Evolutionary conservation across 2,329 filamentous ascomycete genomes (phyloP).

Genomic region (Colletotrichum trifolii): DNA sequence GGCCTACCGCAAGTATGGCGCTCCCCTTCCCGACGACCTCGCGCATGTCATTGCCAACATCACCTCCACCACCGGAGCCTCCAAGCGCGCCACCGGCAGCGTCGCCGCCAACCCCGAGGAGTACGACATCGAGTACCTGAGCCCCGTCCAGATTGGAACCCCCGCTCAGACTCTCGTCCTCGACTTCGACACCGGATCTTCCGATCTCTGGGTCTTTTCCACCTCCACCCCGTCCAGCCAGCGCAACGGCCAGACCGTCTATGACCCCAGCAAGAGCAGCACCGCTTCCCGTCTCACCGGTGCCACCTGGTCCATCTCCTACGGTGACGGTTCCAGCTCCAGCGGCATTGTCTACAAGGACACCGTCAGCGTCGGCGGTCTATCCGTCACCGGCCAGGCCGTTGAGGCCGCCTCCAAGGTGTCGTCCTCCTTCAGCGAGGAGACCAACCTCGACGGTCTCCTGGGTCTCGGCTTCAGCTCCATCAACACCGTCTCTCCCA

Average conservation of each 20-base stretch:
- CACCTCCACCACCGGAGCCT: constrained; percentile 25
- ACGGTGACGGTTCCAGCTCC: constrained; percentile 47
- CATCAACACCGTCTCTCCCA: constrained; percentile 45
- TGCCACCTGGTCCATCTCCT: constrained; percentile 45
- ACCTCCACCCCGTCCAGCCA: constrained; percentile 40
- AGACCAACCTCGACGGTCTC: constrained; percentile 63
- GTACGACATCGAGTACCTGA: constrained; percentile 51
- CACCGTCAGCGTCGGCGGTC: constrained; percentile 44
- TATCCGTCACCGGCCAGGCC: constrained; percentile 43
- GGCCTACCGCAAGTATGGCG: constrained; percentile 50
- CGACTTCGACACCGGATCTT: constrained; percentile 59
- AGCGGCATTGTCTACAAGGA: constrained; percentile 47
- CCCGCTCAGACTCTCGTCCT: constrained; percentile 55
- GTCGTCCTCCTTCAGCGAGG: constrained; percentile 40
- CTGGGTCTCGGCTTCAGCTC: constrained; percentile 73
- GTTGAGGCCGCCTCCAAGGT: constrained; percentile 45
- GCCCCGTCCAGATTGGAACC: constrained; percentile 55
- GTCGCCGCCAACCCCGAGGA: constrained; percentile 42
- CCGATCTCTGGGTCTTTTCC: constrained; percentile 53
- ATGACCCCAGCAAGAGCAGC: constrained; percentile 44
- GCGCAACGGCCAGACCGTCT: constrained; percentile 43
- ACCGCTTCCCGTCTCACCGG: constrained; percentile 43
- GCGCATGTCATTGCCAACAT: constrained; percentile 41
- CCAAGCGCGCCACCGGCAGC: constrained; percentile 45
- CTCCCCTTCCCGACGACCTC: constrained; percentile 46